Evolutionary conservation across 2,329 filamentous ascomycete species (phyloP).

Genomic region (Aquanectria penicillioides): DNA sequence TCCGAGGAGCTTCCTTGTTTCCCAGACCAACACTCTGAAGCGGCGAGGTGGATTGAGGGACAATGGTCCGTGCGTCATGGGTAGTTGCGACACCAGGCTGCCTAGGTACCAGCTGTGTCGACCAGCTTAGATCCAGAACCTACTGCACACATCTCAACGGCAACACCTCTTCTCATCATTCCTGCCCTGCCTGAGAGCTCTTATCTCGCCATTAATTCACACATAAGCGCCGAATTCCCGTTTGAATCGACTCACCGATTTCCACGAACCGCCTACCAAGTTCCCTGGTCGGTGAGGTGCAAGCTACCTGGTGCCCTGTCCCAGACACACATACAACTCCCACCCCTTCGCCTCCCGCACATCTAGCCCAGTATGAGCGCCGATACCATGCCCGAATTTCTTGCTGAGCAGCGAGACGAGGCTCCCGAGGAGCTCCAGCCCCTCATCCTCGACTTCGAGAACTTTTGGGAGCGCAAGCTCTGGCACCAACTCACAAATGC

Average conservation of each 20-base stretch:
- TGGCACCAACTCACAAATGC: constrained; percentile 98
- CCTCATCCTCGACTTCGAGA: constrained; percentile 91
- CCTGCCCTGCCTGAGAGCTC: not conserved
- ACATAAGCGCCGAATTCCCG: constrained; percentile 4
- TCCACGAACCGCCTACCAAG: constrained; percentile 3
- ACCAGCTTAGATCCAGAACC: constrained; percentile 33
- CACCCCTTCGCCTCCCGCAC: constrained; percentile 25
- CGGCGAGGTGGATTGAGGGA: constrained; percentile 20
- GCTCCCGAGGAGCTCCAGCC: constrained; percentile 89
- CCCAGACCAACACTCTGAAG: not conserved
- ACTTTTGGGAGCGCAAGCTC: constrained; percentile 97
- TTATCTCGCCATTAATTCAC: constrained; percentile 12
- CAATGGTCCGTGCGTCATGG: constrained; percentile 37
- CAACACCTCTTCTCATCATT: not conserved
- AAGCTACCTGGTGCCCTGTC: constrained; percentile 37
- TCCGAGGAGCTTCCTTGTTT: constrained; percentile 17
- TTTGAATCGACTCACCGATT: not conserved
- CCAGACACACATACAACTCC: constrained; percentile 21
- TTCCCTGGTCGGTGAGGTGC: constrained; percentile 26
- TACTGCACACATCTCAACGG: constrained; percentile 2
- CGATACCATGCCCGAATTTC: constrained; percentile 91
- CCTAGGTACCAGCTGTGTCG: constrained; percentile 52
- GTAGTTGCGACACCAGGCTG: constrained; percentile 50
- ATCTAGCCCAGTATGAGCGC: constrained; percentile 71
- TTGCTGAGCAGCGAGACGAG: constrained; percentile 87